Conservation (phyloP, 2,329 filamentous ascomycete species). For the Colletotrichum gigasporum region DNA sequence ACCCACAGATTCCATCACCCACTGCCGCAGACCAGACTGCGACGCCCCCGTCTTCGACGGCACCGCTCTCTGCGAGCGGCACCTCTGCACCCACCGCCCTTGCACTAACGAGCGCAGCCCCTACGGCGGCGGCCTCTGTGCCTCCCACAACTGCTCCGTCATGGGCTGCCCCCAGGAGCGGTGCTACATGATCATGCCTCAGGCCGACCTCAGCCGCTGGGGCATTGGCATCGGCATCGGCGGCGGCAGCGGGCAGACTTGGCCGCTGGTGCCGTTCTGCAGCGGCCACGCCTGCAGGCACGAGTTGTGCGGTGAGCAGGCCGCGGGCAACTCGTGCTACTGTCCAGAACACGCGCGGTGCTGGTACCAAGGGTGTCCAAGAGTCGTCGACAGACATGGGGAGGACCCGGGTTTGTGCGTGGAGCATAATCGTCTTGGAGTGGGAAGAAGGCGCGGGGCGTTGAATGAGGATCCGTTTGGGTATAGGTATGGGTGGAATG, state of each 20-base stretch:
- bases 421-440: slow-evolving; percentile 14
- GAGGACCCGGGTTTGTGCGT: slow-evolving; percentile 15
- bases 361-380: slow-evolving; percentile 11
- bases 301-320: slow-evolving; percentile 4
- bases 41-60: slow-evolving; percentile 17
- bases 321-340: slow-evolving; percentile 1
- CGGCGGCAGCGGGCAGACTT: neutral
- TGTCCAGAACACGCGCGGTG: slow-evolving; percentile 23
- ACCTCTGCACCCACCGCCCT: slow-evolving; percentile 36
- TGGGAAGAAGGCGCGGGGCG: neutral
- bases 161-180: slow-evolving; percentile 31
- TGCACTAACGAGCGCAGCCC: slow-evolving; percentile 30
- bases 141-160: slow-evolving; percentile 37
- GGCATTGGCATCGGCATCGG: neutral
- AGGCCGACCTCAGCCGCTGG: no score
- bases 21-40: slow-evolving; percentile 17
- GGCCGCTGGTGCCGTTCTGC: slow-evolving; percentile 23
- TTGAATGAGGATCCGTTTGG: slow-evolving; percentile 3
- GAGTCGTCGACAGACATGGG: slow-evolving; percentile 2
- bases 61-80: slow-evolving; percentile 33
- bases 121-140: slow-evolving; percentile 33
- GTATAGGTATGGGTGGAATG: slow-evolving; percentile 14
- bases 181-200: neutral
- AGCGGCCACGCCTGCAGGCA: slow-evolving; percentile 22
- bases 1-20: slow-evolving; percentile 10